Conservation (phyloP, 768 basidiomycete species). For the Saitozyma podzolica region DNA sequence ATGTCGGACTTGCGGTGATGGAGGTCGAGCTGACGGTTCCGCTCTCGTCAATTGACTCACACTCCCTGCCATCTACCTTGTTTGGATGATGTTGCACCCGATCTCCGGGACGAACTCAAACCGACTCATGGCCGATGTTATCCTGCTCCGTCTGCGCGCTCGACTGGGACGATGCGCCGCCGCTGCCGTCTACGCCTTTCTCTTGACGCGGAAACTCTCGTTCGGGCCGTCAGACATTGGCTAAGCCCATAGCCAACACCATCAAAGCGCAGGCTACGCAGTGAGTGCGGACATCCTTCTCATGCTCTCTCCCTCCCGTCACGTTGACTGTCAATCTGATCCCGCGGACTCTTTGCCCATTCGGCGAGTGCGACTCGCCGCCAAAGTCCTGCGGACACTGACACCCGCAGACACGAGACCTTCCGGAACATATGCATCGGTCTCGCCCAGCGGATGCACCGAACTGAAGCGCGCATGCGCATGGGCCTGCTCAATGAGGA, state of each 20-base stretch:
- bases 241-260: conserved; percentile 50
- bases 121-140: no score
- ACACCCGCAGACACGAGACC: conserved; percentile 41
- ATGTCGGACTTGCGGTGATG: not conserved
- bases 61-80: no score
- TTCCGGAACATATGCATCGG: conserved; percentile 50
- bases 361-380: no score
- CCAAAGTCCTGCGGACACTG: not conserved
- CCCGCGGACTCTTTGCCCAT: no score
- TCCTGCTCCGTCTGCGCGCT: no score
- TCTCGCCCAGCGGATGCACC: conserved; percentile 50
- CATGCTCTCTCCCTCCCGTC: not conserved
- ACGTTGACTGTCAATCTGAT: not conserved
- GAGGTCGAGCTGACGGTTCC: not conserved
- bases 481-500: conserved; percentile 47
- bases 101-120: no score
- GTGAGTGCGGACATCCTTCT: conserved; percentile 21
- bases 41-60: not conserved
- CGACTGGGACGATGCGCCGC: no score
- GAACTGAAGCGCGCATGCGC: conserved; percentile 49
- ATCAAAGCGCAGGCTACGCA: conserved; percentile 50
- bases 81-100: no score
- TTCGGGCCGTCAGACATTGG: conserved; percentile 35
- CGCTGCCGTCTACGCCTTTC: no score
- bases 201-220: no score